Evolutionary conservation across 2,329 filamentous ascomycete genomes (phyloP).

Genomic region (Sphaerostilbella broomeana): DNA sequence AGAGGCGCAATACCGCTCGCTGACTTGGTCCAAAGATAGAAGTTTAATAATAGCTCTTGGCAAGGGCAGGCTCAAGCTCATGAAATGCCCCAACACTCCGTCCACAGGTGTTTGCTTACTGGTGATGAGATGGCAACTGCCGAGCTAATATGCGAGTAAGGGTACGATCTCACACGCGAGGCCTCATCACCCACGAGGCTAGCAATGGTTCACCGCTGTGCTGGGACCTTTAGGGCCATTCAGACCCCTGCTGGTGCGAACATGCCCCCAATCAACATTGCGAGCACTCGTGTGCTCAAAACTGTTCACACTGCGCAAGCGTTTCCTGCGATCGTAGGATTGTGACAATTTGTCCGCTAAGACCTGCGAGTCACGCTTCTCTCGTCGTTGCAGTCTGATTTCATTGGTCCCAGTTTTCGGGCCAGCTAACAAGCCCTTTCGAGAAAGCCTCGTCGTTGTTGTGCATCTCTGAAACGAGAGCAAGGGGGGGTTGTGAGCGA

Average conservation of each 20-base stretch:
- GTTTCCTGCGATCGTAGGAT: no score
- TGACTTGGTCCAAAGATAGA: no score
- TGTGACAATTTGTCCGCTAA: constrained; percentile 7
- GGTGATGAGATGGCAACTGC: constrained; percentile 8
- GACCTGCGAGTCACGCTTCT: constrained; percentile 13
- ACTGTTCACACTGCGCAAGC: background rate
- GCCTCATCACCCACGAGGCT: constrained; percentile 9
- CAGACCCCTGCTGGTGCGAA: constrained; percentile 5
- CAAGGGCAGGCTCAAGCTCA: no score
- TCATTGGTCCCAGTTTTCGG: constrained; percentile 10
- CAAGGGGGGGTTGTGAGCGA: constrained; percentile 1
- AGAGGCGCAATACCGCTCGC: no score
- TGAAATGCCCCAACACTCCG: no score
- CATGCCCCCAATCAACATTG: constrained; percentile 4
- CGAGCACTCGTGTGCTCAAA: constrained; percentile 1
- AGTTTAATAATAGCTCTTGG: no score
- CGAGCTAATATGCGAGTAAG: constrained; percentile 3
- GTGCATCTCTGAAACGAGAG: constrained; percentile 9
- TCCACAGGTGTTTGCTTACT: background rate
- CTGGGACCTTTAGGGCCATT: constrained; percentile 7
- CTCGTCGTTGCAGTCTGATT: constrained; percentile 4
- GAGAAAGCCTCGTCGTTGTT: background rate
- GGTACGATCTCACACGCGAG: constrained; percentile 9
- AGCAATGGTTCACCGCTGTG: constrained; percentile 13
- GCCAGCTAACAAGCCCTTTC: constrained; percentile 7